Conservation (phyloP, 2,329 filamentous ascomycete genomes). For the Raffaelea albimanens region DNA sequence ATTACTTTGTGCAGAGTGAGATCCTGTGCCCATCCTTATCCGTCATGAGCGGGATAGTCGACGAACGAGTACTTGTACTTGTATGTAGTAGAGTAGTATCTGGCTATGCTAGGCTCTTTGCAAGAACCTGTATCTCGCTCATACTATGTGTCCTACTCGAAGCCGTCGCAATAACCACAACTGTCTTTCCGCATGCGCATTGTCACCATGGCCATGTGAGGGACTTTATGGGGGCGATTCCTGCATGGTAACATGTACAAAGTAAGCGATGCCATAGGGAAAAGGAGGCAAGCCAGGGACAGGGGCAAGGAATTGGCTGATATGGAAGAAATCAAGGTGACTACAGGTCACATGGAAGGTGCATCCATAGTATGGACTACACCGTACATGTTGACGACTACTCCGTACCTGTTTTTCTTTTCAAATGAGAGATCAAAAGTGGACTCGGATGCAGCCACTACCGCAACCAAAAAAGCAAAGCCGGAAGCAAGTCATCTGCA, state of each 20-base stretch:
- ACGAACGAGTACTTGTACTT: too few relatives aligned
- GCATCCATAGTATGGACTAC: too few relatives aligned
- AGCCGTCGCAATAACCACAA: not conserved
- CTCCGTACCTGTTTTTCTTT: too few relatives aligned
- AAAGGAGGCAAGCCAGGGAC: not conserved
- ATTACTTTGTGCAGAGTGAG: too few relatives aligned
- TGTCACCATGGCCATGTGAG: not conserved
- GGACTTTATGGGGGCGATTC: not conserved
- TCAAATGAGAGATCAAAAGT: not conserved
- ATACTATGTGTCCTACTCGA: too few relatives aligned
- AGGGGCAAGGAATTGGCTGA: not conserved
- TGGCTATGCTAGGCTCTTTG: too few relatives aligned
- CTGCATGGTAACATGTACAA: too few relatives aligned
- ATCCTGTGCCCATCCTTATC: too few relatives aligned
- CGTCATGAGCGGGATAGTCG: too few relatives aligned
- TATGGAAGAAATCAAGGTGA: slow-evolving; percentile 1
- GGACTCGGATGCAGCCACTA: not conserved
- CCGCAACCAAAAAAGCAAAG: not conserved
- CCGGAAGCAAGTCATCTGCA: not conserved
- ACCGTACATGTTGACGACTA: too few relatives aligned
- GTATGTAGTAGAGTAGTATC: too few relatives aligned
- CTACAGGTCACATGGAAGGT: not conserved
- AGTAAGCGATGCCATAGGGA: not conserved
- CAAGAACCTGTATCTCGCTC: too few relatives aligned
- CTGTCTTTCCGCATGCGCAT: not conserved